Evolutionary conservation across 208 protist genomes (phyloP), one percentile per base, ranked within the genome.

Genomic region (Entamoeba histolytica): DNA sequence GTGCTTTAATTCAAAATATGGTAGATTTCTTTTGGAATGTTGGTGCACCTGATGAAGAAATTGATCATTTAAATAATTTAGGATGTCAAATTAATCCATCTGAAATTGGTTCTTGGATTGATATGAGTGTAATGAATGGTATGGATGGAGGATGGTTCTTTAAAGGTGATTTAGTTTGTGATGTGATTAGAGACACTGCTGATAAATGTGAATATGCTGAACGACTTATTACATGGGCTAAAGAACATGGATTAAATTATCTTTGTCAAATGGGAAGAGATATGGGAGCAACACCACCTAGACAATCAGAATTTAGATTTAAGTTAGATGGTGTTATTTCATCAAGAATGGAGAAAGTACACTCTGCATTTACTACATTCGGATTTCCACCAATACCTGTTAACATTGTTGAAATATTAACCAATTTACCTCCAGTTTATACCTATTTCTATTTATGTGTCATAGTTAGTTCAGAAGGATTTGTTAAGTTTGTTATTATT

Each of bases 21-120:
- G 95, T 96, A 17, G 95, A 96, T 61, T 96, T 96, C 57, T 96
- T 96, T 73, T 96, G 95, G 95, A 96, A 96, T 94, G 95, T 96
- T 51, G 95, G 95, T 93, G 95, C 95, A 17, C 95, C 95, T 55
- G 95, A 96, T 49, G 93, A 78, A 10, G 95, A 96, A 69, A 96
- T 96, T 49, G 95, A 96, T 44, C 91, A 93, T 57, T 92, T 96
- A 49, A 96, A 96, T 92, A 94, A 96, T 78, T 93, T 96, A 12
- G 95, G 95, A 47, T 93, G 94, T 49, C 93, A 95, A 78, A 96
- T 96, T 57, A 96, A 96, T 87, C 95, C 95, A 47, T 55, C 95
- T 31, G 95, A 95, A 51, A 96, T 96, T 92, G 95, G 95, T 6
- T 96, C 95, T 19, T 96, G 95, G 95, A 96, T 96, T 91, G 95